Conservation (phyloP, 1,284 basidiomycete species). For the Apiotrichum gamsii region DNA sequence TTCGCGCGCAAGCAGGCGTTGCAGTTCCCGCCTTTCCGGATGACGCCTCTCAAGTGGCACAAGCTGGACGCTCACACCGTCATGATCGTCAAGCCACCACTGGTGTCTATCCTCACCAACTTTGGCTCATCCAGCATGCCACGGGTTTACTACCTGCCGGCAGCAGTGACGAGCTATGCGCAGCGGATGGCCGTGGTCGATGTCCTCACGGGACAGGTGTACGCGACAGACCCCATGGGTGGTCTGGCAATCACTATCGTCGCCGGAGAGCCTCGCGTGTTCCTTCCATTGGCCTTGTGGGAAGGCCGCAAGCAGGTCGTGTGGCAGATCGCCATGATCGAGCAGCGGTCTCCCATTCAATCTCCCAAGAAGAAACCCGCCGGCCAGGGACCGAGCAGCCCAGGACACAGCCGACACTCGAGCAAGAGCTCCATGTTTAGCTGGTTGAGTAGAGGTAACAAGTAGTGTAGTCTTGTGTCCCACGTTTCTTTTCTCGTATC, state of each 20-base stretch:
- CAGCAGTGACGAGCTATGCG: slow-evolving; percentile 47
- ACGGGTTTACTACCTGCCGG: slow-evolving; percentile 26
- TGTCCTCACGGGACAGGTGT: slow-evolving; percentile 55
- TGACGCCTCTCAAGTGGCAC: slow-evolving; percentile 52
- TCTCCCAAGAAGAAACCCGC: background rate
- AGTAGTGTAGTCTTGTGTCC: too few species aligned
- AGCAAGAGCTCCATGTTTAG: slow-evolving; percentile 13
- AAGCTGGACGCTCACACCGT: slow-evolving; percentile 50
- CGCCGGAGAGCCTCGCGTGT: slow-evolving; percentile 37
- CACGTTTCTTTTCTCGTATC: too few species aligned
- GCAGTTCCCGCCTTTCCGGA: slow-evolving; percentile 53
- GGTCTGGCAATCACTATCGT: slow-evolving; percentile 38
- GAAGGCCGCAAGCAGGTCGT: slow-evolving; percentile 9
- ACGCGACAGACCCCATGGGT: slow-evolving; percentile 51
- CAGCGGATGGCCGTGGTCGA: slow-evolving; percentile 57
- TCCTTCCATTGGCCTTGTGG: slow-evolving; percentile 29
- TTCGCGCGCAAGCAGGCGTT: slow-evolving; percentile 57
- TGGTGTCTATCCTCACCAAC: slow-evolving; percentile 64
- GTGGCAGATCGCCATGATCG: slow-evolving; percentile 8
- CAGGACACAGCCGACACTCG: slow-evolving; percentile 8
- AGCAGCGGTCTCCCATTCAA: background rate
- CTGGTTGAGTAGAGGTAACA: too few species aligned
- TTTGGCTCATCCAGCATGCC: slow-evolving; percentile 51
- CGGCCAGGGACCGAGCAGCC: background rate
- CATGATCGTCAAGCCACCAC: slow-evolving; percentile 58